A percentile compares a stretch with the other conserved stretches of the same genome.
These are phyloP conservation scores for Xylariaceae sp. DNA, from an alignment of 2,329 filamentous ascomycete species.

Conservation along the genomic window DNA sequence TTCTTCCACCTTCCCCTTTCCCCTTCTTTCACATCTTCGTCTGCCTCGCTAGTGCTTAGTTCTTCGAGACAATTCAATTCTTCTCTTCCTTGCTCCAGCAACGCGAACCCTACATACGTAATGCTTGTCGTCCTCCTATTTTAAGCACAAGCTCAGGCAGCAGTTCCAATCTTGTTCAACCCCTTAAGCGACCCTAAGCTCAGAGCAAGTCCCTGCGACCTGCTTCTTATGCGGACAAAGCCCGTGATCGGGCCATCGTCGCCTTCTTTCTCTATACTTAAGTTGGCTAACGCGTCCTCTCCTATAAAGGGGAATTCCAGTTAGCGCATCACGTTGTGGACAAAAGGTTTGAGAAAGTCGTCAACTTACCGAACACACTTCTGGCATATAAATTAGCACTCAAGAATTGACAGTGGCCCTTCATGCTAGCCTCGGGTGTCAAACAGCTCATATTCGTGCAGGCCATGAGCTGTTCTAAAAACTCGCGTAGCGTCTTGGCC, in stretches of 20 bases:
- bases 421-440: constrained; percentile 91
- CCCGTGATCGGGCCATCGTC: constrained; percentile 93
- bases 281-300: constrained; percentile 94
- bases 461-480: constrained; percentile 91
- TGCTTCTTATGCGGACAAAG: constrained; percentile 95
- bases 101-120: no score
- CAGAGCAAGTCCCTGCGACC: constrained; percentile 89
- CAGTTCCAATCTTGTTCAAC: constrained; percentile 70
- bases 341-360: no score
- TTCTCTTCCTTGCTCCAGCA: no score
- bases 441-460: constrained; percentile 98
- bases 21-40: no score
- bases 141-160: constrained; percentile 27
- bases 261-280: constrained; percentile 97
- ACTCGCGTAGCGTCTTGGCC: constrained; percentile 84
- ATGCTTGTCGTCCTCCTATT: no score
- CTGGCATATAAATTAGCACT: constrained; percentile 95
- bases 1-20: no score
- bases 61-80: no score
- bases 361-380: constrained; percentile 94
- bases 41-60: no score
- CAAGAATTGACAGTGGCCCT: constrained; percentile 96
- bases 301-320: constrained; percentile 63
- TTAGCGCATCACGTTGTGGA: no score
- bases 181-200: constrained; percentile 94